Evolutionary conservation across 2,329 filamentous ascomycete species (phyloP).

Genomic region (Penicillium sp.): DNA sequence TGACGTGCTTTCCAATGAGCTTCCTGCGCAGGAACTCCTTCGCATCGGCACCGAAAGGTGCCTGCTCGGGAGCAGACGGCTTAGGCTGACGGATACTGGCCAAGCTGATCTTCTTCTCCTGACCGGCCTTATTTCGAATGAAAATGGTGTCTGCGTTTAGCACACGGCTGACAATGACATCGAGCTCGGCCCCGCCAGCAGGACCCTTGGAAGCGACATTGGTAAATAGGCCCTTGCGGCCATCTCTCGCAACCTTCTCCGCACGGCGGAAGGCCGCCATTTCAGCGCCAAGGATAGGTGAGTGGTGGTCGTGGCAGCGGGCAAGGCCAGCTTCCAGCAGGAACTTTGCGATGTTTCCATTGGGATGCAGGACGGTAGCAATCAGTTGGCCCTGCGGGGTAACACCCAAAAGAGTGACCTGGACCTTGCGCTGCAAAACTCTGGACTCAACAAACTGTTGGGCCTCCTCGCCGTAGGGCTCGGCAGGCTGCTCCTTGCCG

Average conservation of each 20-base stretch:
- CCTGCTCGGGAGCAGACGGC: slow-evolving; percentile 80
- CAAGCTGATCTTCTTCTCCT: slow-evolving; percentile 87
- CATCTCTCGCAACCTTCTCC: slow-evolving; percentile 81
- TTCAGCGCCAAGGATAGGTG: slow-evolving; percentile 83
- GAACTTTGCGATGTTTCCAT: slow-evolving; percentile 91
- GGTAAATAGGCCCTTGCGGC: slow-evolving; percentile 79
- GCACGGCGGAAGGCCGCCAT: slow-evolving; percentile 86
- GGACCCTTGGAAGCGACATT: slow-evolving; percentile 69
- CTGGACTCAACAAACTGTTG: slow-evolving; percentile 84
- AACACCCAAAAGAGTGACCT: slow-evolving; percentile 80
- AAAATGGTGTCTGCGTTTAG: slow-evolving; percentile 88
- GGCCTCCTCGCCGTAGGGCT: slow-evolving; percentile 89
- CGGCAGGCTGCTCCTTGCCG: slow-evolving; percentile 79
- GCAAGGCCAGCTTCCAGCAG: slow-evolving; percentile 87
- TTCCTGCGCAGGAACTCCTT: slow-evolving; percentile 96
- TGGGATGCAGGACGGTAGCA: slow-evolving; percentile 82
- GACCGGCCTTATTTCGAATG: slow-evolving; percentile 80
- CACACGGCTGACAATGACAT: slow-evolving; percentile 84
- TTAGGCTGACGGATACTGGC: slow-evolving; percentile 96
- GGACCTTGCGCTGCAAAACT: slow-evolving; percentile 83
- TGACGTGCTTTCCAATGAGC: slow-evolving; percentile 94
- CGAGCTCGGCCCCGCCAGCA: slow-evolving; percentile 66
- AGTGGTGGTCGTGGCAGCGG: slow-evolving; percentile 94
- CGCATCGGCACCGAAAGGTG: slow-evolving; percentile 87
- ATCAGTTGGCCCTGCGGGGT: slow-evolving; percentile 93